Base-by-base conservation (phyloP, 2,329 filamentous ascomycete genomes). In the Fusarium sp. region DNA sequence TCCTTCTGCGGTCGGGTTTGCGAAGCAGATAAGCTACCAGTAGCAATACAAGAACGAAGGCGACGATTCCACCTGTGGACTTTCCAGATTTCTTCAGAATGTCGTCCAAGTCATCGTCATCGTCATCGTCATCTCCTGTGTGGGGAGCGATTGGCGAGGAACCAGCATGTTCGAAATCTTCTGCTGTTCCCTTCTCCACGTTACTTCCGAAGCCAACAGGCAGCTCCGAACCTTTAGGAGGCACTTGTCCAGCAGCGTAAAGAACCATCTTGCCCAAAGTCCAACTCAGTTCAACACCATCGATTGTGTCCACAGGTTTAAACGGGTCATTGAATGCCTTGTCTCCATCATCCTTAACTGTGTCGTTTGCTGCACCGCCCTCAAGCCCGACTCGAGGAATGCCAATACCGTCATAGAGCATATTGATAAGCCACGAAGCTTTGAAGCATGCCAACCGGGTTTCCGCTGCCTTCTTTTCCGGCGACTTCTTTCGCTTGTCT, bases 141-240 rank as follows among this genome's bases (percentile, higher is more conserved):
- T 56, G 63, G n/a, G 68, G 56, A 7, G 69, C 62, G 15, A 80
- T 69, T 11, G 78, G 78, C 3, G 77, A 82, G 6, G 89, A 90
- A 11, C 91, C 91, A 1, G 94, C 93, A 73, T 90, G 89, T 77
- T 97, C 93, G 77, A 97, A 99, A 76, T 97, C 93, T 6, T 83
- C 75, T 0, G 93, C 90, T 4, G 90, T 84, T 7, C 82, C 84
- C 9, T 83, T 83, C 39, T 82, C 82, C n/a, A 85, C 82, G 74
- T 99, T 99, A 79, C 90, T 93, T 58, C 96, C 96, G 75, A 98
- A 98, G 1, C 96, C 96, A 11, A 99, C 96, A 0, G 94, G 93
- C 3, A 94, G 81, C 3, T 75, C 71, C 2, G 77, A 81, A 3
- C 82, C 84, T 8, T 84, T 80, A 0, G 92, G 86, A 2, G 92